Conservation (phyloP, 805 yeast genomes). For the Peterozyma xylosa region DNA sequence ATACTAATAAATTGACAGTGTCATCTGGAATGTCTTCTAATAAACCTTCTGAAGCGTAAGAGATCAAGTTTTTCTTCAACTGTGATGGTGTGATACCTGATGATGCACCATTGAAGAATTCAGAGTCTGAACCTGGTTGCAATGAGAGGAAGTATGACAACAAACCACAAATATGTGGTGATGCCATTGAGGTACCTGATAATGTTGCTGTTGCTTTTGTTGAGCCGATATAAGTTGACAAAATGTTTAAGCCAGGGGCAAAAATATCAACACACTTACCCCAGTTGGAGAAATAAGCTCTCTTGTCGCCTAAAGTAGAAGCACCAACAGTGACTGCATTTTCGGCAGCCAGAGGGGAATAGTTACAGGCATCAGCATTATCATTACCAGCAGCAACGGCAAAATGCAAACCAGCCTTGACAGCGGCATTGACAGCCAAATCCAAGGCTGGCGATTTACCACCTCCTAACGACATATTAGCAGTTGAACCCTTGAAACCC, state of each 20-base stretch:
- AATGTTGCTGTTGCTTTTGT: conserved; percentile 69
- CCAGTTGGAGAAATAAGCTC: conserved; percentile 93
- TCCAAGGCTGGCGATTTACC: conserved; percentile 85
- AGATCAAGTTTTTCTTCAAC: conserved; percentile 68
- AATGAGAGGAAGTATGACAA: conserved; percentile 83
- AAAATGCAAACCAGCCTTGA: conserved; percentile 79
- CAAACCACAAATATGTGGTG: conserved; percentile 93
- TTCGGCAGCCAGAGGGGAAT: conserved; percentile 85
- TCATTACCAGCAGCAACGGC: conserved; percentile 98
- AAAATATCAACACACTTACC: conserved; percentile 95
- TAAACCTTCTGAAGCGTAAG: conserved; percentile 54
- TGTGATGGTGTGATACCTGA: conserved; percentile 56
- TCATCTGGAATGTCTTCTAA: conserved; percentile 60
- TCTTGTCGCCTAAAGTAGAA: conserved; percentile 75
- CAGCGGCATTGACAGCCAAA: conserved; percentile 84
- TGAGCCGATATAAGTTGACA: conserved; percentile 79
- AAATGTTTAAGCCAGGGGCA: conserved; percentile 90
- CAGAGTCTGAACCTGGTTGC: conserved; percentile 68
- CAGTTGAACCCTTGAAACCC: conserved; percentile 79
- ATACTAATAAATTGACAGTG: conserved; percentile 72
- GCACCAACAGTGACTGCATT: conserved; percentile 94
- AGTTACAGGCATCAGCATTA: conserved; percentile 85
- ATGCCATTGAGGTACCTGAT: conserved; percentile 98
- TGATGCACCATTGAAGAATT: conserved; percentile 45
- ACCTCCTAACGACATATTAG: conserved; percentile 93